phyloP scores from a whole-genome alignment of 2,329 filamentous ascomycete species.

The Cordyceps militaris region DNA sequence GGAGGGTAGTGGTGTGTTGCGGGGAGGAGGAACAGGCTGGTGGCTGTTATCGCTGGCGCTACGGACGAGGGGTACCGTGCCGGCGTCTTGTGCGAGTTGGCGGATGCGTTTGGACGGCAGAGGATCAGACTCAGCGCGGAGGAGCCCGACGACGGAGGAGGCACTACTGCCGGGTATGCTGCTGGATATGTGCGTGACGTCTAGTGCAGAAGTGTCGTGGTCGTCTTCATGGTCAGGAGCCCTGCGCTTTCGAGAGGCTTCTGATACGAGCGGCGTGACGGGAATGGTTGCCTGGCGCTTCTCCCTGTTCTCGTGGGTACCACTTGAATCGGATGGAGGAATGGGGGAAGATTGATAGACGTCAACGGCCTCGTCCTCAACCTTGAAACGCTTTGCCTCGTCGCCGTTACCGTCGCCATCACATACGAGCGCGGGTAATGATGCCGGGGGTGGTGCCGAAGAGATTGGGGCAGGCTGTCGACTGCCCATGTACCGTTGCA shows the following conservation, averaged over 20 bases:
- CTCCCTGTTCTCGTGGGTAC: neutral
- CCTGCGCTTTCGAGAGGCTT: neutral
- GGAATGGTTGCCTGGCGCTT: neutral
- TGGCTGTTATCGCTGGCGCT: conserved; percentile 25
- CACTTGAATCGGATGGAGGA: neutral
- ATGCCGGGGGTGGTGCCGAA: conserved; percentile 18
- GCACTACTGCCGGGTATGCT: conserved; percentile 20
- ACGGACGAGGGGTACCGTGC: conserved; percentile 17
- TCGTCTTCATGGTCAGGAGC: conserved; percentile 2
- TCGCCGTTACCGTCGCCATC: too few species aligned
- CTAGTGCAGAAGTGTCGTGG: conserved; percentile 15
- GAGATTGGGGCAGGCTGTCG: conserved; percentile 23
- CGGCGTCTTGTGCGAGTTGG: conserved; percentile 11
- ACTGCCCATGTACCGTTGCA: conserved; percentile 41
- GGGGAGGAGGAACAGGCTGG: neutral
- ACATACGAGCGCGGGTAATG: conserved; percentile 1
- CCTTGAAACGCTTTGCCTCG: neutral
- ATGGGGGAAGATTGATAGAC: neutral
- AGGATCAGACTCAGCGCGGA: conserved; percentile 26
- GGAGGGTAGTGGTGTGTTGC: neutral
- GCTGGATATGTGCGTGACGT: conserved; percentile 28
- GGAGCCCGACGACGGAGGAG: conserved; percentile 15
- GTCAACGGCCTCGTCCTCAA: neutral
- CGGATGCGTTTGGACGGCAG: conserved; percentile 23
- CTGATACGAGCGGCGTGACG: conserved; percentile 2